phyloP scores from a whole-genome alignment of 441 rosid species.

The Mallotus japonicus region DNA sequence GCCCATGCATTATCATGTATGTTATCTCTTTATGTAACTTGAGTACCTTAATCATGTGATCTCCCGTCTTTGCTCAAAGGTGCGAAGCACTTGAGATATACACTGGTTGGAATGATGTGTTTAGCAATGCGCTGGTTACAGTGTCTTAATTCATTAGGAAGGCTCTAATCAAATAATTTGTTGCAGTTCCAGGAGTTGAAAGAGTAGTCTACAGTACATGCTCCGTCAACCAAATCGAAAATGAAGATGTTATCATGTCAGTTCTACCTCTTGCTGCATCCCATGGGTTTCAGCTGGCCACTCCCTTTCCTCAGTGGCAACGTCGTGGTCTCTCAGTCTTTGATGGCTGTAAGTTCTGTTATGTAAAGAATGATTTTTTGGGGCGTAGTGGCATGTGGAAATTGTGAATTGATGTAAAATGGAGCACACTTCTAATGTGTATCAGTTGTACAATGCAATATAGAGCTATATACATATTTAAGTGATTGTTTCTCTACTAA shows the following conservation, averaged over 20 bases:
- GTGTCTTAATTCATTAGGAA: background rate
- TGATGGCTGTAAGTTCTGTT: slow-evolving; percentile 60
- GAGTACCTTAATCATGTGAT: background rate
- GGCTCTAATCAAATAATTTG: background rate
- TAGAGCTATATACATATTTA: no score
- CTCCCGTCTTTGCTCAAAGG: background rate
- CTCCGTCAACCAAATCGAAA: slow-evolving; percentile 77
- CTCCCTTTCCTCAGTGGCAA: slow-evolving; percentile 75
- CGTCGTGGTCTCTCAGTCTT: slow-evolving; percentile 77
- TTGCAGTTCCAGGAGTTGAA: slow-evolving; percentile 76
- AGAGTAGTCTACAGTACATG: slow-evolving; percentile 91
- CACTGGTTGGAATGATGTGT: background rate
- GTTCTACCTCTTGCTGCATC: slow-evolving; percentile 61
- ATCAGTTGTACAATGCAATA: no score
- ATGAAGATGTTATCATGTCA: slow-evolving; percentile 75
- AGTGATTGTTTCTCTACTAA: background rate
- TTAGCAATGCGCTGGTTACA: background rate
- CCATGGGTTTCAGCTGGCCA: slow-evolving; percentile 54
- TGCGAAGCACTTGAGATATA: background rate
- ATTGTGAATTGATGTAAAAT: no score
- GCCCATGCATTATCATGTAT: slow-evolving; percentile 78
- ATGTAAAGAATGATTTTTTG: no score
- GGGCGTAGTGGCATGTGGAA: no score
- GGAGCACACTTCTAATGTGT: no score
- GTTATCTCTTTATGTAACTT: slow-evolving; percentile 21